Evolutionary conservation across 768 basidiomycete genomes (phyloP), one percentile per base, ranked within the genome.

Genomic region (Phlebiopsis flavidoalba): DNA sequence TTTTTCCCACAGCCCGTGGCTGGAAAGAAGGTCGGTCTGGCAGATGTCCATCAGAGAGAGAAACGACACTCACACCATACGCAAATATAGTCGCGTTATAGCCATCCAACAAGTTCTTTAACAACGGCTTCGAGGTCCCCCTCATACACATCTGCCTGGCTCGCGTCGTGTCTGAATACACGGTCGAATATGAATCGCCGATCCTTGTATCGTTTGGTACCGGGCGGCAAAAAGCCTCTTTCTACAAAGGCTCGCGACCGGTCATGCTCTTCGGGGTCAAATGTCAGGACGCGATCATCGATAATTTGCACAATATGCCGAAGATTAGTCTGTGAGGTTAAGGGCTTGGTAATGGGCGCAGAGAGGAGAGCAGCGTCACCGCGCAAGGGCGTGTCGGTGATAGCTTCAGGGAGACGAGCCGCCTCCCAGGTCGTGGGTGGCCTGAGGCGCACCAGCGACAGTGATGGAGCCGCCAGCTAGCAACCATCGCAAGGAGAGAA

Each of bases 1-100:
- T 99, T 75, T 99, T 99, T 64, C 97, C 97, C 72, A 97, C 98
- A n/a, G 97, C 97, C n/a, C 97, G 98, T 22, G 97, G 97, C 97
- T 69, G n/a, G 46, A 35, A 37, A 14, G 47, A 53, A 45, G n/a
- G 2, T 64, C 51, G 54, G 52, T 55, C 53, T 26, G n/a, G n/a
- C n/a, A 43, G 8, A 53, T 60, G 55, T 54, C 24, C 49, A 46
- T n/a, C n/a, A 15, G 49, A 21, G 24, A 58, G 36, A 52, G 35
- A 36, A 54, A 21, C 62, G 50, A 58, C 43, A 78, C 91, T 72
- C 73, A 98, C 97, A 40, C 97, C 97, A 72, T 99, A 99, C 3
- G 97, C 97, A 77, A 99, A 98, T 8, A 98, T 91, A 11, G 97
- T 99, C 48, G 95, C 90, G 67, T 99, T 98, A 76, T 86, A 99